Percentiles rank a stretch among this genome's conserved stretches.
These are phyloP conservation scores for Deakozyma indianensis DNA, from an alignment of 805 yeast genomes.

Conservation along the genomic window DNA sequence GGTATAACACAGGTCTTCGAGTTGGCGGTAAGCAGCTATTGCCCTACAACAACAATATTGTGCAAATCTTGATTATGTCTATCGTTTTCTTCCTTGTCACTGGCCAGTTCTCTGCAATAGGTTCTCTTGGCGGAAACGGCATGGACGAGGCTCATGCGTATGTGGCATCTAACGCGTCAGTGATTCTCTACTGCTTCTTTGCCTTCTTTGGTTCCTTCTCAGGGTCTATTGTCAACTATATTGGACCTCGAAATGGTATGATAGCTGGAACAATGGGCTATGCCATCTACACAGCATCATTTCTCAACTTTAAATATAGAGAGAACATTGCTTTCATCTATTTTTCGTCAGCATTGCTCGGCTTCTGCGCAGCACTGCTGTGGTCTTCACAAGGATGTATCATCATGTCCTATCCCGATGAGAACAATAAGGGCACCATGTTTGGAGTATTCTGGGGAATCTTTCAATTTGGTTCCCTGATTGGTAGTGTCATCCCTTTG, in stretches of 20 bases:
- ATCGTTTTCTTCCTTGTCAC: constrained; percentile 35
- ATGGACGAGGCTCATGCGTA: neutral
- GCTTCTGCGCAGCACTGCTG: constrained; percentile 37
- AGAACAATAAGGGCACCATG: constrained; percentile 36
- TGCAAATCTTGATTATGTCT: constrained; percentile 32
- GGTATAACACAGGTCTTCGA: constrained; percentile 14
- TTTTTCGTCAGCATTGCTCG: constrained; percentile 43
- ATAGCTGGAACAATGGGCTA: constrained; percentile 34
- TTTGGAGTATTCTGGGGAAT: constrained; percentile 46
- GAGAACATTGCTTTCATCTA: constrained; percentile 37
- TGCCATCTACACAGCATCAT: constrained; percentile 31
- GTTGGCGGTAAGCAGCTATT: constrained; percentile 18
- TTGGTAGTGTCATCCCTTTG: constrained; percentile 43
- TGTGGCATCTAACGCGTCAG: constrained; percentile 34
- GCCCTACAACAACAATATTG: constrained; percentile 25
- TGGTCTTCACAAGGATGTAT: constrained; percentile 51
- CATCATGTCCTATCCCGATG: constrained; percentile 41
- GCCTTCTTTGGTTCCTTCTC: constrained; percentile 44
- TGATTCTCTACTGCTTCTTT: constrained; percentile 39
- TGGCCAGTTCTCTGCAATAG: constrained; percentile 37
- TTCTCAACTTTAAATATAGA: constrained; percentile 29
- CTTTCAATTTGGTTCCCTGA: constrained; percentile 47
- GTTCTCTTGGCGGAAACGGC: constrained; percentile 37
- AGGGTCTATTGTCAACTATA: constrained; percentile 37
- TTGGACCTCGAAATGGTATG: constrained; percentile 31